Conservation (phyloP, 306 rosid genomes). For the Inga leiocalycina region DNA sequence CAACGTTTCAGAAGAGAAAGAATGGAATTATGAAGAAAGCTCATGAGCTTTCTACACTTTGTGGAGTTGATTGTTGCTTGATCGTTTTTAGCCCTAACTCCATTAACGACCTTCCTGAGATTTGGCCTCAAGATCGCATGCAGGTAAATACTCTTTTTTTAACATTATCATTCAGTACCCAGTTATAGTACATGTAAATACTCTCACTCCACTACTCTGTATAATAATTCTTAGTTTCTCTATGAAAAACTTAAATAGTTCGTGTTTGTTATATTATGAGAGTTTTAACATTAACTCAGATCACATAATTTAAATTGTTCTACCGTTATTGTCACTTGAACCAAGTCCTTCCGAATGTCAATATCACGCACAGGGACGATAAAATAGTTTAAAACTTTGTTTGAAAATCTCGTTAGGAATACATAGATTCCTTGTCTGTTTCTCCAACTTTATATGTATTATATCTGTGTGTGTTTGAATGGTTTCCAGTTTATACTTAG, state of each 20-base stretch:
- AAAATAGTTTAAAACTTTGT: neutral
- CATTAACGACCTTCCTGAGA: neutral
- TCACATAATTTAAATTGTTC: no score
- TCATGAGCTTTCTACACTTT: constrained; percentile 18
- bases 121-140: constrained; percentile 9
- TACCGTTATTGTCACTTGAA: no score
- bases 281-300: no score
- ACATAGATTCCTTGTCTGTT: neutral
- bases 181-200: no score
- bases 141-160: neutral
- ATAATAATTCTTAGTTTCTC: no score
- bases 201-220: neutral
- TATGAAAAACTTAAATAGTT: no score
- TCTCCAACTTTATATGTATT: neutral
- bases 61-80: constrained; percentile 9
- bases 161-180: no score
- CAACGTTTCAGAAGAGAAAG: constrained; percentile 32
- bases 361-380: no score
- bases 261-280: no score
- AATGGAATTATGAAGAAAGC: constrained; percentile 35
- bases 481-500: neutral
- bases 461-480: neutral
- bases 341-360: no score
- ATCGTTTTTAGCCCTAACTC: neutral
- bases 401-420: neutral